Conservation (phyloP, 352 stramenopile species). For the Globisporangium mamillatum region DNA sequence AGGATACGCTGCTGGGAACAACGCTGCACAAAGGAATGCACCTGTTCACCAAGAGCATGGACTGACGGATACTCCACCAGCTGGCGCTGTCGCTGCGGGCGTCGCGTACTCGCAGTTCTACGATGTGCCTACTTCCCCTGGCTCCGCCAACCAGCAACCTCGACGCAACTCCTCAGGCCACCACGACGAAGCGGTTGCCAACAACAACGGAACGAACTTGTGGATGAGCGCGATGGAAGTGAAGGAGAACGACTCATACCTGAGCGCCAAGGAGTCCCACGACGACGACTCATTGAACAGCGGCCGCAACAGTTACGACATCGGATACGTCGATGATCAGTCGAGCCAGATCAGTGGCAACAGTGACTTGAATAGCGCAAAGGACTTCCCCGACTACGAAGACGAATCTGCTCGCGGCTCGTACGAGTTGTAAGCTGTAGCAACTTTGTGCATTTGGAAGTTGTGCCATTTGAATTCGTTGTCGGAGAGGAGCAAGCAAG, state of each 20-base stretch:
- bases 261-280: slow-evolving; percentile 49
- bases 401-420: slow-evolving; percentile 71
- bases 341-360: slow-evolving; percentile 66
- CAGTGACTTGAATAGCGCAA: slow-evolving; percentile 57
- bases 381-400: slow-evolving; percentile 75
- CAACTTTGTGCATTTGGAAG: slow-evolving; percentile 1
- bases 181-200: slow-evolving; percentile 21
- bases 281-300: slow-evolving; percentile 37
- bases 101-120: slow-evolving; percentile 77
- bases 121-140: slow-evolving; percentile 66
- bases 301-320: slow-evolving; percentile 69
- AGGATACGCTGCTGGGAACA: slow-evolving; percentile 13
- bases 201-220: slow-evolving; percentile 50
- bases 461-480: slow-evolving; percentile 1
- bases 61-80: slow-evolving; percentile 36
- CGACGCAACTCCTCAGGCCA: slow-evolving; percentile 20
- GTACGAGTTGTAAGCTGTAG: slow-evolving; percentile 63
- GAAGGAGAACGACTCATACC: slow-evolving; percentile 74
- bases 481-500: not conserved
- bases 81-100: slow-evolving; percentile 38
- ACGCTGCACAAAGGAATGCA: slow-evolving; percentile 24
- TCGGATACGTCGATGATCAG: slow-evolving; percentile 43
- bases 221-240: slow-evolving; percentile 83
- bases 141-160: slow-evolving; percentile 22
- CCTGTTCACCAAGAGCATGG: slow-evolving; percentile 19